Evolutionary conservation across 805 yeast species (phyloP), one percentile per base, ranked within the genome.

Genomic region (Suhomyces sp.): DNA sequence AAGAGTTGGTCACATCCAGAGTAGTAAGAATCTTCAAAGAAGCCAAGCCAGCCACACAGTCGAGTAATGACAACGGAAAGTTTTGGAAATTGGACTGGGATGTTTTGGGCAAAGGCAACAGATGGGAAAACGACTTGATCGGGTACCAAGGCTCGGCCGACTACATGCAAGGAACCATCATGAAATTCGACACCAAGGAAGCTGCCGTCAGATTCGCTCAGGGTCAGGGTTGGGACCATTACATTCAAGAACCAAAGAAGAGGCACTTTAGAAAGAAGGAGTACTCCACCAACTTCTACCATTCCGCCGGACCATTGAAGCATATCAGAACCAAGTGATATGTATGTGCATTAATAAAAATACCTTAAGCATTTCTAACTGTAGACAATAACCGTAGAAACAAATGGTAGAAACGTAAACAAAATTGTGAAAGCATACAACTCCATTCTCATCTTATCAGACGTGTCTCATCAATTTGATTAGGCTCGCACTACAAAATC

Each of bases 41-140:
- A 64, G 71, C 90, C 55, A 86, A 87, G 69, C 77, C 89, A 13
- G 96, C 96, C 37, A 89, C 92, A 15, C 96, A 89, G 73, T 82
- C 89, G 33, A 89, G 92, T 10, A 67, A 69, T 52, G 72, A 75
- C 60, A 78, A 81, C 61, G 77, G 80, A 17, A 67, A 71, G 50
- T 67, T 63, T 58, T 89, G 96, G 96, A 83, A 82, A 62, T 64
- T 89, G 51, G 96, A 89, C 69, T 89, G 94, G 93, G 96, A 89
- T 64, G 80, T 88, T 41, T 72, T 85, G 51, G 84, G 84, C 44
- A 82, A 85, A 62, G 89, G 87, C 20, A 83, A 89, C 75, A 76
- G 94, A 66, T 89, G 96, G 96, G 96, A 89, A 66, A 89, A 89
- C 69, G 93, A 87, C 66, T 76, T 89, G 65, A 89, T 89, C 69